Base-by-base conservation (phyloP, 83 land plant genomes). In the Isoetes engelmannii region DNA sequence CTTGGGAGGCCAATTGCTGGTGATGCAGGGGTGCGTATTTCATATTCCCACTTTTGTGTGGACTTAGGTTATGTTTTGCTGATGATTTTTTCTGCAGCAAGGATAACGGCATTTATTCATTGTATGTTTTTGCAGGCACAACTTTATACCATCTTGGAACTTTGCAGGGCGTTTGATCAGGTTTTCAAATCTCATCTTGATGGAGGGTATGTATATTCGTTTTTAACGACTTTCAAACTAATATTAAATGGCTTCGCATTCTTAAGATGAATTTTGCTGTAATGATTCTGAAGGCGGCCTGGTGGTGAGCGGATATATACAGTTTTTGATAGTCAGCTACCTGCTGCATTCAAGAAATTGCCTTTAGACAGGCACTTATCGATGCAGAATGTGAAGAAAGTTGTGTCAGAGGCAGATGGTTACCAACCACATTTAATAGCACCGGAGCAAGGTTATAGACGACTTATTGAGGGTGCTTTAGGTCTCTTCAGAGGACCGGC, bases 341-440 rank as follows among this genome's bases (percentile, higher is more conserved):
- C 97, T 64, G 89, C 87, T 46, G 92, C 96, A 48, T 59, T 90
- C 45, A 90, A 81, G 50, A 85, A 84, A 71, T 77, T 90, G 9
- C 89, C 86, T 49, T 80, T 90, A 69, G 96, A 90, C 64, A 77
- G 72, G 50, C 86, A 90, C 70, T 84, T 92, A 12, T 84, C 97
- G 47, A 65, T 88, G 71, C 83, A 92, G 48, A 92, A 88, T 77
- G 86, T 92, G 20, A 46, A 77, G 61, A 92, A 86, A 63, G 72
- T 92, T 21, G 77, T 92, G 7, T 75, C 87, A 43, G 92, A 92
- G 64, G 97, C 97, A 28, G 97, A 92, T 86, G 97, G 97, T 37
- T 92, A 92, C 73, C 97, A 88, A 57, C 97, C 97, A 10, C 97
- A 92, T 76, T 64, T 92, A 37, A 92, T 92, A 68, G 97, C 97